Evolutionary conservation across 352 stramenopile genomes (phyloP).

Genomic region (Pythium coloratum): DNA sequence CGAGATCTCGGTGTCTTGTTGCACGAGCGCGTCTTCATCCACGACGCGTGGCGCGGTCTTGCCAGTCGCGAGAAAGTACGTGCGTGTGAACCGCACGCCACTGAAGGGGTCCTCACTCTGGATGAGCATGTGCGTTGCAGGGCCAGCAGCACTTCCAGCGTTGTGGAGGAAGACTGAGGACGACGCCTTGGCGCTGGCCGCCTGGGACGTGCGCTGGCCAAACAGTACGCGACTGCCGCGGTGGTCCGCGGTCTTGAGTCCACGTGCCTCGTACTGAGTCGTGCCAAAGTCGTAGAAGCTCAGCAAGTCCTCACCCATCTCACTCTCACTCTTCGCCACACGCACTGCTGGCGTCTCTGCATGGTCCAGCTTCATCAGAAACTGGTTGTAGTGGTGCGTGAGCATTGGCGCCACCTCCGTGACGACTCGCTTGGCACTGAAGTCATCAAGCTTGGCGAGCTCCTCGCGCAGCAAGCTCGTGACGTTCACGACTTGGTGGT

Average conservation of each 20-base stretch:
- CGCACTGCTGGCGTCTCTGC: slow-evolving; percentile 47
- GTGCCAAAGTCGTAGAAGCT: slow-evolving; percentile 84
- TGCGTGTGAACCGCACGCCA: slow-evolving; percentile 57
- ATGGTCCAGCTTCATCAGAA: slow-evolving; percentile 70
- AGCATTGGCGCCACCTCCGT: slow-evolving; percentile 57
- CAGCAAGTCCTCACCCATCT: slow-evolving; percentile 64
- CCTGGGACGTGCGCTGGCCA: slow-evolving; percentile 43
- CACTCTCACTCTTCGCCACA: slow-evolving; percentile 43
- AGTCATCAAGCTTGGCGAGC: slow-evolving; percentile 54
- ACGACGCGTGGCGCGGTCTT: slow-evolving; percentile 49
- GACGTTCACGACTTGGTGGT: slow-evolving; percentile 63
- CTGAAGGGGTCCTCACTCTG: slow-evolving; percentile 74
- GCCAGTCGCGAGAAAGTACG: slow-evolving; percentile 69
- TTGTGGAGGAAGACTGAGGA: slow-evolving; percentile 36
- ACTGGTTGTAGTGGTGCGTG: slow-evolving; percentile 59
- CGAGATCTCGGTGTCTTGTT: slow-evolving; percentile 11
- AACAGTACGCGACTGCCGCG: slow-evolving; percentile 65
- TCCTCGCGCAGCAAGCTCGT: slow-evolving; percentile 34
- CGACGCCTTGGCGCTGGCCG: slow-evolving; percentile 34
- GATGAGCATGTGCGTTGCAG: slow-evolving; percentile 66
- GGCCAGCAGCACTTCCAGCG: slow-evolving; percentile 17
- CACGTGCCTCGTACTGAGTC: slow-evolving; percentile 54
- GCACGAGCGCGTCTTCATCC: slow-evolving; percentile 64
- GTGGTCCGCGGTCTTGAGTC: slow-evolving; percentile 26
- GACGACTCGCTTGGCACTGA: slow-evolving; percentile 51